These are phyloP conservation scores for Boletus sp. DNA, from an alignment of 768 basidiomycete species.

Conservation along the genomic window DNA sequence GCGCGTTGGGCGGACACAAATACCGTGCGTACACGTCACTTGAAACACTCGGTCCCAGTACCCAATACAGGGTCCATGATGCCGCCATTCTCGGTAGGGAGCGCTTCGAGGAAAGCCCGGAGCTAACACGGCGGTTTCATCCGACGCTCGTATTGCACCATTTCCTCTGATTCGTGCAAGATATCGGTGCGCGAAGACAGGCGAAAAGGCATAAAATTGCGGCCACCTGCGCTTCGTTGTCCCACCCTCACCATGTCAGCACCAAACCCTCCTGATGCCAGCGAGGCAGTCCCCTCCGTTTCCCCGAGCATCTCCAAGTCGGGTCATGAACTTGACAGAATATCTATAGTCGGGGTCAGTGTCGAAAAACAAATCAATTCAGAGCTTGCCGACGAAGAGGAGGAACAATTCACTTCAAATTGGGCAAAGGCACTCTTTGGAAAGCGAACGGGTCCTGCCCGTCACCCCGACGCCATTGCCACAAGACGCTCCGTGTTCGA, in stretches of 20 bases:
- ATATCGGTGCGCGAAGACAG: neutral
- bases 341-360: too few species aligned
- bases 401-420: neutral
- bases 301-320: neutral
- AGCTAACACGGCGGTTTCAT: too few species aligned
- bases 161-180: neutral
- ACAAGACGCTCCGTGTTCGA: slow-evolving; percentile 53
- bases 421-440: neutral
- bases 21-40: too few species aligned
- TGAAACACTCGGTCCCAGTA: too few species aligned
- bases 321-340: too few species aligned
- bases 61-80: too few species aligned
- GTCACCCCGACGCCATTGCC: slow-evolving; percentile 38
- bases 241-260: neutral
- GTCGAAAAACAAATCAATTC: neutral
- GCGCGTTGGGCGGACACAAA: too few species aligned
- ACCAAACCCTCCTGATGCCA: neutral
- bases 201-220: too few species aligned
- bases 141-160: neutral
- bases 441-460: neutral
- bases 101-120: too few species aligned
- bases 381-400: slow-evolving; percentile 10
- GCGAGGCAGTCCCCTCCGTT: neutral
- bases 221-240: neutral
- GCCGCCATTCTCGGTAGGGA: too few species aligned